A percentile compares a stretch with the other conserved stretches of the same genome.
These are phyloP conservation scores for Tetrapyrgos nigripes DNA, from an alignment of 1,284 basidiomycete genomes.

Conservation along the genomic window DNA sequence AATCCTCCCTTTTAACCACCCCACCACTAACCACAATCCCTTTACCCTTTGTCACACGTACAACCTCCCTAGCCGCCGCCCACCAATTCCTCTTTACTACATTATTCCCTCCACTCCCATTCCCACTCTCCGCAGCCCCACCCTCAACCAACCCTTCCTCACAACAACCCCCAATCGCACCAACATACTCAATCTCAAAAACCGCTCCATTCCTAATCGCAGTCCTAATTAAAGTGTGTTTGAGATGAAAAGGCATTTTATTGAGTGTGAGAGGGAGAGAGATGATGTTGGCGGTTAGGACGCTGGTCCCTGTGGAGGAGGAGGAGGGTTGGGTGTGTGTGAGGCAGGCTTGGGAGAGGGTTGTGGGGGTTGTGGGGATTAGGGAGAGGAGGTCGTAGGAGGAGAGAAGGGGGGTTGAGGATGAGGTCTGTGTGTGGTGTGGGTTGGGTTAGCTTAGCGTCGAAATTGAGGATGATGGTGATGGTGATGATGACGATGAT, in stretches of 20 bases:
- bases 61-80: conserved; percentile 75
- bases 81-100: conserved; percentile 80
- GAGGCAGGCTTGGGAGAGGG: conserved; percentile 82
- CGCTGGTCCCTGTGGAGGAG: conserved; percentile 18
- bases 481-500: neutral
- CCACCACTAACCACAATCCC: conserved; percentile 75
- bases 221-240: conserved; percentile 81
- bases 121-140: conserved; percentile 54
- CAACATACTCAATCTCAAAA: conserved; percentile 83
- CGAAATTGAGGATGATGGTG: conserved; percentile 29
- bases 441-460: conserved; percentile 65
- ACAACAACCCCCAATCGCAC: conserved; percentile 68
- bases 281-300: conserved; percentile 83
- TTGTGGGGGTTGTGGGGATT: conserved; percentile 70
- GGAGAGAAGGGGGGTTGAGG: neutral
- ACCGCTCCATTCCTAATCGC: conserved; percentile 85
- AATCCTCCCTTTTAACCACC: conserved; percentile 58
- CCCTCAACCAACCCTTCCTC: conserved; percentile 51
- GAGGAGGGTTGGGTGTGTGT: conserved; percentile 79
- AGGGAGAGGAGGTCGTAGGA: conserved; percentile 82
- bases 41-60: conserved; percentile 79
- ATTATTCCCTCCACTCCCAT: too few relatives aligned
- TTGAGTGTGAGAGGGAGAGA: conserved; percentile 81
- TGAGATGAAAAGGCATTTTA: conserved; percentile 81
- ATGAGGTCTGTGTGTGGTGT: conserved; percentile 44